phyloP scores from a whole-genome alignment of 2,329 filamentous ascomycete genomes.

The Colletotrichum orchidophilum region DNA sequence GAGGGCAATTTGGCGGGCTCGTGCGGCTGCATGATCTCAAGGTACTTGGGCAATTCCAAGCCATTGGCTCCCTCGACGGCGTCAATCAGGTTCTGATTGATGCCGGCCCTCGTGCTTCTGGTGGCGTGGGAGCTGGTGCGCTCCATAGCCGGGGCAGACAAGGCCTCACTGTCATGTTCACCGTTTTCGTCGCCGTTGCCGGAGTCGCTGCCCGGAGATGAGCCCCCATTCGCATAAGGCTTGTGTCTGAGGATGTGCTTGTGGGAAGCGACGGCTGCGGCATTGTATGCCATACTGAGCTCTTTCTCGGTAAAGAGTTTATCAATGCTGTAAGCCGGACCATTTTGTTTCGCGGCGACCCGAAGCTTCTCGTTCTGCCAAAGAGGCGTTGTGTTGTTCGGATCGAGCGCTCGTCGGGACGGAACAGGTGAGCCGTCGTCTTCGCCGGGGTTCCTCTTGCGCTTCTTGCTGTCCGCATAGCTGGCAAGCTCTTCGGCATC shows the following conservation, averaged over 20 bases:
- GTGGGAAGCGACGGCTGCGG: slow-evolving; percentile 69
- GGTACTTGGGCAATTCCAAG: slow-evolving; percentile 66
- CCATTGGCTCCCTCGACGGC: slow-evolving; percentile 69
- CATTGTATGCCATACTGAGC: slow-evolving; percentile 71
- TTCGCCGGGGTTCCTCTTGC: slow-evolving; percentile 68
- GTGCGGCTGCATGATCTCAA: slow-evolving; percentile 63
- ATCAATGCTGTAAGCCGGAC: slow-evolving; percentile 71
- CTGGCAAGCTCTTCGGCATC: slow-evolving; percentile 67
- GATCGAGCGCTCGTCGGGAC: slow-evolving; percentile 63
- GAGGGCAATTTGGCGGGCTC: slow-evolving; percentile 68
- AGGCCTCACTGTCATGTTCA: slow-evolving; percentile 57
- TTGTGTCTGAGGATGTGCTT: slow-evolving; percentile 69
- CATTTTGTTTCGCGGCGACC: slow-evolving; percentile 63
- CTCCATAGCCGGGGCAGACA: slow-evolving; percentile 67
- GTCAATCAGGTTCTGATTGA: slow-evolving; percentile 64
- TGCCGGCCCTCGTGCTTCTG: slow-evolving; percentile 66
- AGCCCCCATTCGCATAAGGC: slow-evolving; percentile 59
- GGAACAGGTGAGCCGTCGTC: slow-evolving; percentile 72
- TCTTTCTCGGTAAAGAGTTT: slow-evolving; percentile 78
- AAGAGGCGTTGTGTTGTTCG: slow-evolving; percentile 66
- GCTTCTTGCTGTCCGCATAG: slow-evolving; percentile 67
- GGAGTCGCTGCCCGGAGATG: slow-evolving; percentile 63
- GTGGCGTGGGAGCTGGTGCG: slow-evolving; percentile 72
- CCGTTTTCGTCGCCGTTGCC: slow-evolving; percentile 62
- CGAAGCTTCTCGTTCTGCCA: slow-evolving; percentile 70